Percentiles rank a stretch among this genome's conserved stretches.
phyloP scores from a whole-genome alignment of 768 basidiomycete genomes.

The Botryobasidium botryosum region DNA sequence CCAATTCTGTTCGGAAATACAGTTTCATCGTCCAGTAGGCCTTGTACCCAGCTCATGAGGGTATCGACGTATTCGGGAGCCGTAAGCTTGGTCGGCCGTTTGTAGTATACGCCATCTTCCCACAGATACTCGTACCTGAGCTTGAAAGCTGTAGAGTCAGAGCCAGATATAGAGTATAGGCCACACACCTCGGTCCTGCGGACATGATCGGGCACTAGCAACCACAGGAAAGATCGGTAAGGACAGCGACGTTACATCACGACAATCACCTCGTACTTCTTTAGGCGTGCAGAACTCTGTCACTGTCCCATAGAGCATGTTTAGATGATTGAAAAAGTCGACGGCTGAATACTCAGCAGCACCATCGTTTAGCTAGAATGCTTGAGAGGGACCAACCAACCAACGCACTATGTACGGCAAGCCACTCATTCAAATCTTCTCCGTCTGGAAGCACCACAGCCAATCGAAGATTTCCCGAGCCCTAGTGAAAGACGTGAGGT shows the following conservation, averaged over 20 bases:
- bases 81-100: conserved; percentile 80
- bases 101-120: conserved; percentile 81
- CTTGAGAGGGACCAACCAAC: no score
- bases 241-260: background rate
- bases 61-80: conserved; percentile 95
- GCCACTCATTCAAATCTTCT: conserved; percentile 95
- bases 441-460: conserved; percentile 93
- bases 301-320: conserved; percentile 97
- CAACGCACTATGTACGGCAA: conserved; percentile 99
- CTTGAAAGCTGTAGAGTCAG: background rate
- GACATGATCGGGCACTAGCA: conserved; percentile 91
- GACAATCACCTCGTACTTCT: conserved; percentile 45
- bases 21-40: conserved; percentile 76
- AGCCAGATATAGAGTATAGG: background rate
- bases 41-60: conserved; percentile 97
- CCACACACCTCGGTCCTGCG: conserved; percentile 69
- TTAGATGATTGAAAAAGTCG: conserved; percentile 98
- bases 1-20: conserved; percentile 95
- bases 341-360: no score
- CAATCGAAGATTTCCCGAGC: conserved; percentile 83
- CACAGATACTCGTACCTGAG: conserved; percentile 83
- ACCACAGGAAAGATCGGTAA: conserved; percentile 1
- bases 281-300: conserved; percentile 95
- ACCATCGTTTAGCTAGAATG: no score
- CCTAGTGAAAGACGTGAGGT: conserved; percentile 28